phyloP scores from a whole-genome alignment of 2,329 filamentous ascomycete genomes.

The Neocucurbitaria cava region DNA sequence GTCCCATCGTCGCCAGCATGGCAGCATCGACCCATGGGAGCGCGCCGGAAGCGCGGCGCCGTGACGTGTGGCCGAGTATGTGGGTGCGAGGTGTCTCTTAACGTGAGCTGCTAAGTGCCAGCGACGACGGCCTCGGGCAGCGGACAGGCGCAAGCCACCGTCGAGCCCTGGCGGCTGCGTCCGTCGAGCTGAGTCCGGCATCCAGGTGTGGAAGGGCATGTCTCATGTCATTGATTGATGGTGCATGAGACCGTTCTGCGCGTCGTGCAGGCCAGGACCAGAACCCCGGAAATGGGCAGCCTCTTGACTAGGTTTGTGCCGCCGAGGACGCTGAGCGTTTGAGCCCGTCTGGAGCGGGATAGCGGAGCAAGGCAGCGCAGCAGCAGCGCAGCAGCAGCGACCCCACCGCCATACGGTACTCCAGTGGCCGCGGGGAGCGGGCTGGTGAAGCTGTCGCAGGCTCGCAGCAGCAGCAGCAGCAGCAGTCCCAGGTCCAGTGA shows the following conservation, averaged over 20 bases:
- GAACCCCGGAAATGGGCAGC: constrained; percentile 33
- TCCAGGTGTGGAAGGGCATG: constrained; percentile 27
- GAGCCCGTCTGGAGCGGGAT: constrained; percentile 3
- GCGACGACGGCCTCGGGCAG: background rate
- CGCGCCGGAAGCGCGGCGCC: background rate
- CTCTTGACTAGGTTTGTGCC: constrained; percentile 20
- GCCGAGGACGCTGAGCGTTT: background rate
- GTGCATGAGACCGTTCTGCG: constrained; percentile 33
- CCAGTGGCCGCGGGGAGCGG: constrained; percentile 18
- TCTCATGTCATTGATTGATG: constrained; percentile 32
- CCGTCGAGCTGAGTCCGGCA: constrained; percentile 29
- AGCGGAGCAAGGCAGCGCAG: background rate
- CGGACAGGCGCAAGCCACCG: constrained; percentile 27
- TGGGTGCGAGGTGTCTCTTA: constrained; percentile 15
- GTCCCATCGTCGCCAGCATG: no score
- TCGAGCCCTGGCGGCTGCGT: constrained; percentile 24
- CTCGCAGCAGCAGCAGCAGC: no score
- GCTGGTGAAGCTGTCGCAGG: constrained; percentile 20
- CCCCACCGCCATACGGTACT: no score
- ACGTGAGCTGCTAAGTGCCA: constrained; percentile 5
- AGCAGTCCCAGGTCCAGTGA: constrained; percentile 1
- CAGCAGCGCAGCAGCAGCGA: constrained; percentile 4
- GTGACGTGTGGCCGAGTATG: background rate
- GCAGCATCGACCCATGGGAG: background rate
- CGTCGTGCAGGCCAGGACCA: constrained; percentile 32